phyloP scores from a whole-genome alignment of 805 yeast species.

The Starmerella asiatica region DNA sequence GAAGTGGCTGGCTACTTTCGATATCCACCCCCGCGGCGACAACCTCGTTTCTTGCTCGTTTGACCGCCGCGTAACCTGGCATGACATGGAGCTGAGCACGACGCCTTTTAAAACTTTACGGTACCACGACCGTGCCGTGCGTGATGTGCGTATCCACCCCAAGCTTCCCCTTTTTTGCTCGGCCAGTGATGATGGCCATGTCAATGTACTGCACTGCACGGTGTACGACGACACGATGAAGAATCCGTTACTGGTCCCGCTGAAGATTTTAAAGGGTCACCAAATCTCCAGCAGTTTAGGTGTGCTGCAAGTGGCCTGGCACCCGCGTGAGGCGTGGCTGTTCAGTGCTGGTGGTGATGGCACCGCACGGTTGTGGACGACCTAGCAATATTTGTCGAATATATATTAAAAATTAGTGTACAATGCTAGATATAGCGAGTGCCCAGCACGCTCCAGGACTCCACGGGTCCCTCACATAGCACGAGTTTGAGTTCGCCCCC shows the following conservation, averaged over 20 bases:
- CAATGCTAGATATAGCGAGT: slow-evolving; percentile 4
- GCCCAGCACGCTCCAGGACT: slow-evolving; percentile 56
- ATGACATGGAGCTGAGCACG: slow-evolving; percentile 74
- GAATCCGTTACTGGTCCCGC: slow-evolving; percentile 88
- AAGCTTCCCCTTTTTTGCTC: slow-evolving; percentile 83
- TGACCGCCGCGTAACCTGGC: slow-evolving; percentile 95
- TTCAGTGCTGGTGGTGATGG: slow-evolving; percentile 96
- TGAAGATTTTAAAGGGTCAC: slow-evolving; percentile 88
- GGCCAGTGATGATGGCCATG: slow-evolving; percentile 85
- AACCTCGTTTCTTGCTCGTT: slow-evolving; percentile 82
- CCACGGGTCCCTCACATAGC: slow-evolving; percentile 56
- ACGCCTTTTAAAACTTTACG: slow-evolving; percentile 93
- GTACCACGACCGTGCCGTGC: slow-evolving; percentile 89
- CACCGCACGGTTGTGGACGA: slow-evolving; percentile 91
- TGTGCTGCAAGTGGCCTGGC: slow-evolving; percentile 82
- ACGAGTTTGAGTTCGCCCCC: slow-evolving; percentile 58
- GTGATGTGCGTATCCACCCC: slow-evolving; percentile 77
- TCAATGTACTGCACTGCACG: slow-evolving; percentile 92
- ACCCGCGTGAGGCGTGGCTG: slow-evolving; percentile 96
- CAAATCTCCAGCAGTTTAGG: slow-evolving; percentile 68
- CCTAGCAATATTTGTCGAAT: slow-evolving; percentile 29
- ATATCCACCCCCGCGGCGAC: slow-evolving; percentile 93
- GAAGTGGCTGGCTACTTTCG: slow-evolving; percentile 81
- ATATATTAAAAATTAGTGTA: not conserved
- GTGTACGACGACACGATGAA: slow-evolving; percentile 92